These are phyloP conservation scores for Strombidium stylifer DNA, from an alignment of 73 alveolate genomes.

Conservation along the genomic window DNA sequence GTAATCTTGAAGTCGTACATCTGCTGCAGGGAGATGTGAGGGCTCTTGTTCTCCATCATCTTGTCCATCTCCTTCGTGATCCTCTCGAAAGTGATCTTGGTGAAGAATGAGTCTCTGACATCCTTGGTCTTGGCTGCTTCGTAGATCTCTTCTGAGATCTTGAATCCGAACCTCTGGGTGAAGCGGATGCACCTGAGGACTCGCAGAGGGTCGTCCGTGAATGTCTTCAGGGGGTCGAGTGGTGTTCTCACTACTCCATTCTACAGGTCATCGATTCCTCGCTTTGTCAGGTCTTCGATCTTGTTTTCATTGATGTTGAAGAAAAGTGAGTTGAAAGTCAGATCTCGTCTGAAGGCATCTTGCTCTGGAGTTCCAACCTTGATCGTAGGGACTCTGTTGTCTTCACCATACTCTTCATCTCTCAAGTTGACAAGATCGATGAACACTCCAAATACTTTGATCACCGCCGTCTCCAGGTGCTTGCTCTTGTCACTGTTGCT, in stretches of 20 bases:
- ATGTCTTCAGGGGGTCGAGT: constrained; percentile 87
- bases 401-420: constrained; percentile 86
- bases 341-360: constrained; percentile 98
- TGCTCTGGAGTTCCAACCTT: constrained; percentile 95
- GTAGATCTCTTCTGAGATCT: constrained; percentile 79
- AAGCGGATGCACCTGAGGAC: constrained; percentile 96
- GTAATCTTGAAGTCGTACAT: constrained; percentile 68
- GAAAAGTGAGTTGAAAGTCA: constrained; percentile 95
- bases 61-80: constrained; percentile 86
- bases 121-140: constrained; percentile 67
- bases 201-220: constrained; percentile 98
- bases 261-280: constrained; percentile 87
- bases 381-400: constrained; percentile 93
- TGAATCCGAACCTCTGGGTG: constrained; percentile 91
- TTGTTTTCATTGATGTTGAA: constrained; percentile 87
- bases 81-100: constrained; percentile 87
- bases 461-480: constrained; percentile 96
- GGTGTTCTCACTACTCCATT: constrained; percentile 97
- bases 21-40: constrained; percentile 59
- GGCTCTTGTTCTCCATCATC: constrained; percentile 74
- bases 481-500: constrained; percentile 94
- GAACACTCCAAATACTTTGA: constrained; percentile 72
- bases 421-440: constrained; percentile 96
- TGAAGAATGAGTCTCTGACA: constrained; percentile 59
- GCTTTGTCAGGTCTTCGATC: constrained; percentile 94